Evolutionary conservation across 371 early-diverging fungal species (phyloP), one percentile per base, ranked within the genome.

Genomic region (Sporodiniella umbellata): DNA sequence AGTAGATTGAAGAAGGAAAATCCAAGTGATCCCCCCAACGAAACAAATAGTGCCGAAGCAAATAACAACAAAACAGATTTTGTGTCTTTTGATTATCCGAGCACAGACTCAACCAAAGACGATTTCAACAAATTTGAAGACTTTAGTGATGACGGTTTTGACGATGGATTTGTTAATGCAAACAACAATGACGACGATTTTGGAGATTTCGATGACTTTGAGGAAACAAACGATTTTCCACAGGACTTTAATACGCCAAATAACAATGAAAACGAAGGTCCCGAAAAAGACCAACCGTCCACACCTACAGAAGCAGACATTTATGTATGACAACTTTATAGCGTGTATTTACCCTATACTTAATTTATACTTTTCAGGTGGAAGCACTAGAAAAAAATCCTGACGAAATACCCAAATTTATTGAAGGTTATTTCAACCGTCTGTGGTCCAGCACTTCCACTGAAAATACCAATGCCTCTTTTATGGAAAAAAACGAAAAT

Each of bases 131-230:
- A n/a, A n/a, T n/a, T 22, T 10, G 43, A 43, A 17, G 44, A 51
- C 15, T 22, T 24, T 15, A n/a, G 39, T 42, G 43, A 43, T 39
- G 37, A 31, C 24, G 42, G 45, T 0, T 45, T 51, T 45, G 28
- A 45, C 21, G 39, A 56, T 49, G 46, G 22, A 5, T 55, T 57
- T 49, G 50, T 45, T 7, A 48, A 46, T 42, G 51, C 49, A 10
- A 39, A 35, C 15, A 39, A 40, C 45, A 17, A 48, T 21, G 47
- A 45, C 28, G 47, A 53, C 15, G 50, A 40, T 15, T 60, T 63
- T 58, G 72, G 67, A 2, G 72, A 69, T 22, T 68, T 71, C 58
- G 76, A 69, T 14, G 76, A 75, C 22, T 75, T 75, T 56, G 71
- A 53, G 8, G 60, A 62, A 30, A 45, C 33, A n/a, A 11, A 38